phyloP scores from a whole-genome alignment of 371 early-diverging fungal genomes.

The Syncephalastrum sp. region DNA sequence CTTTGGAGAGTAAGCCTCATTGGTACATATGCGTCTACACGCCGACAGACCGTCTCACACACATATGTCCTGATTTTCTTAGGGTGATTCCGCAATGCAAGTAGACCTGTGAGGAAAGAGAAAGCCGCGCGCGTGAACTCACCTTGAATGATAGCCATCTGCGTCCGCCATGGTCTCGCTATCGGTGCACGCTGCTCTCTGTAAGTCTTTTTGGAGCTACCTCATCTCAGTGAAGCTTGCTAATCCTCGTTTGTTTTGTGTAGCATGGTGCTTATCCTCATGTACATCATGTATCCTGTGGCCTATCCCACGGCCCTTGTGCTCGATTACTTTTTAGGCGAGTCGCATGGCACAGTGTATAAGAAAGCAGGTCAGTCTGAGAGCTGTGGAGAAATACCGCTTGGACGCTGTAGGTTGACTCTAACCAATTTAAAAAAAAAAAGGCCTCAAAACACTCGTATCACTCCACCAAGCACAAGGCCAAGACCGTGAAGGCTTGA shows the following conservation, averaged over 20 bases:
- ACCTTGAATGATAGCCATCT: conserved; percentile 46
- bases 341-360: conserved; percentile 81
- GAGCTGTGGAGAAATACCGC: neutral
- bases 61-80: neutral
- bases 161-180: conserved; percentile 72
- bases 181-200: conserved; percentile 64
- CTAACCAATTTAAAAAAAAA: conserved; percentile 13
- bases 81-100: conserved; percentile 50
- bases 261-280: conserved; percentile 23
- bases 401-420: too few relatives aligned
- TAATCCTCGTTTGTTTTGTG: neutral
- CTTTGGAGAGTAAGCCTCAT: conserved; percentile 83
- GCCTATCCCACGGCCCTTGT: conserved; percentile 83
- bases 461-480: conserved; percentile 76
- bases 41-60: too few relatives aligned
- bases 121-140: neutral
- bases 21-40: too few relatives aligned
- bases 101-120: neutral
- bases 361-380: conserved; percentile 60
- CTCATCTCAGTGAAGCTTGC: neutral
- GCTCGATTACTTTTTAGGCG: conserved; percentile 80
- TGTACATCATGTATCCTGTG: conserved; percentile 58
- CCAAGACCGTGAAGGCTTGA: conserved; percentile 77
- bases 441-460: conserved; percentile 88
- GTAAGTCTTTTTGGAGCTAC: conserved; percentile 31